A percentile compares a stretch with the other conserved stretches of the same genome.
Evolutionary conservation across 352 stramenopile species (phyloP).

Genomic region (Phytophthora meadii): DNA sequence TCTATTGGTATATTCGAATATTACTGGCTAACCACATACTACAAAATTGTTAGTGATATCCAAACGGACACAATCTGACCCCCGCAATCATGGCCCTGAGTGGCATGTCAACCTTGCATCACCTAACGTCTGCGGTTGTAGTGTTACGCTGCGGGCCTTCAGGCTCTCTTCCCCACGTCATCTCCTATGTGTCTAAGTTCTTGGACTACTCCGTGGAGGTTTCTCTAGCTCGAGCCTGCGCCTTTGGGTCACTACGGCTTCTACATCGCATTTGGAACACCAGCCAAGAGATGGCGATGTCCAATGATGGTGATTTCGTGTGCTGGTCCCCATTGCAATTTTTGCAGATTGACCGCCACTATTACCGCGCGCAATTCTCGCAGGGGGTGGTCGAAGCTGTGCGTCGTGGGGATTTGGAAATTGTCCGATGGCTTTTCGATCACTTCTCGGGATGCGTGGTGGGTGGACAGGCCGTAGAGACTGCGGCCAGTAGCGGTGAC

Average conservation of each 20-base stretch:
- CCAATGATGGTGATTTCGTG: not conserved
- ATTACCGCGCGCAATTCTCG: slow-evolving; percentile 31
- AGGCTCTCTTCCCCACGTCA: slow-evolving; percentile 25
- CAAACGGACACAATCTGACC: too few relatives aligned
- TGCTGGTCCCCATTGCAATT: slow-evolving; percentile 27
- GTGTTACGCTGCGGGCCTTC: slow-evolving; percentile 22
- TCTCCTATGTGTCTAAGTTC: slow-evolving; percentile 25
- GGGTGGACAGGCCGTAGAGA: slow-evolving; percentile 27
- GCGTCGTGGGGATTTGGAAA: slow-evolving; percentile 15
- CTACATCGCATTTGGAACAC: slow-evolving; percentile 23
- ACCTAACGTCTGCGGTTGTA: slow-evolving; percentile 14
- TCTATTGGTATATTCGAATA: too few relatives aligned
- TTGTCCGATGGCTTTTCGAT: slow-evolving; percentile 32
- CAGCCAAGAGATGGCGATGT: slow-evolving; percentile 19
- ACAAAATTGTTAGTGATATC: too few relatives aligned
- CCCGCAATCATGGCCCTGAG: too few relatives aligned
- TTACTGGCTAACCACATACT: too few relatives aligned
- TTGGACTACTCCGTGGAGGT: slow-evolving; percentile 33
- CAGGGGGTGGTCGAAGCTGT: slow-evolving; percentile 26
- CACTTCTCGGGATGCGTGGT: slow-evolving; percentile 30
- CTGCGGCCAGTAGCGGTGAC: slow-evolving; percentile 25
- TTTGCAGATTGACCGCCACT: slow-evolving; percentile 24
- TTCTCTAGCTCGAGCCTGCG: slow-evolving; percentile 23
- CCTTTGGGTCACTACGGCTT: slow-evolving; percentile 24
- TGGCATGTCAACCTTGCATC: not conserved